Evolutionary conservation across 2,329 filamentous ascomycete species (phyloP).

Genomic region (Zelopaecilomyces penicillatus): DNA sequence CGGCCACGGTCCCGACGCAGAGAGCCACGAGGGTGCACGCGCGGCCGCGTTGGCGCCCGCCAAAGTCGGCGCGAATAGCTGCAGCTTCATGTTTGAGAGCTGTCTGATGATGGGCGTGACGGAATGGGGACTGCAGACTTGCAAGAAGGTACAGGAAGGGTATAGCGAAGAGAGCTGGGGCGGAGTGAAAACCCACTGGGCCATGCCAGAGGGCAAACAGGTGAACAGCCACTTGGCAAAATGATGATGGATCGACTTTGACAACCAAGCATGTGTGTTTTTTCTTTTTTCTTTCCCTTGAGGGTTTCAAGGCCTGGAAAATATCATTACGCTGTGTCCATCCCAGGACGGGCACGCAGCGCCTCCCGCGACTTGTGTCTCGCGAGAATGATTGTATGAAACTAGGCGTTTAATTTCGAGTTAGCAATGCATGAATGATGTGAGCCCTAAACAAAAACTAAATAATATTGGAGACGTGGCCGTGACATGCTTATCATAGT

Average conservation of each 20-base stretch:
- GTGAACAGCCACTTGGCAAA: conserved; percentile 16
- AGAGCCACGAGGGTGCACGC: conserved; percentile 47
- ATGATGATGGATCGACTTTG: not conserved
- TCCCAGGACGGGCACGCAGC: too few species aligned
- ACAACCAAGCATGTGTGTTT: not conserved
- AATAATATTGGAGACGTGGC: too few species aligned
- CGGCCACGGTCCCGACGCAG: conserved; percentile 54
- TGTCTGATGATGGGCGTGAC: conserved; percentile 63
- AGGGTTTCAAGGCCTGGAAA: too few species aligned
- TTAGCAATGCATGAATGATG: too few species aligned
- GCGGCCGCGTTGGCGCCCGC: conserved; percentile 44
- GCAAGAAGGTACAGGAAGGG: conserved; percentile 41
- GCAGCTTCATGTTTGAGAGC: conserved; percentile 64
- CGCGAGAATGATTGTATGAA: too few species aligned
- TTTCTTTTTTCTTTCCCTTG: not conserved
- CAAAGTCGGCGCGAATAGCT: conserved; percentile 53
- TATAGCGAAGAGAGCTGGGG: conserved; percentile 82
- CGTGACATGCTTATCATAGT: too few species aligned
- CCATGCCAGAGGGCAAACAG: conserved; percentile 28
- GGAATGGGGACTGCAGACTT: conserved; percentile 58
- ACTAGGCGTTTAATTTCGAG: too few species aligned
- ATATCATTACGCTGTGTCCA: too few species aligned
- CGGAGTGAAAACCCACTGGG: conserved; percentile 55
- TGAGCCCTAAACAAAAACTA: too few species aligned
- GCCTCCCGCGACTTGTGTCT: too few species aligned